These are phyloP conservation scores for Sorghum bicolor DNA, from an alignment of 176 grass and related monocot genomes.

Conservation along the genomic window Sorghum_bicolor_NCBIv3 NC_012879.2:59138001-59138500, in stretches of 20 bases:
- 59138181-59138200: constrained; percentile 13
- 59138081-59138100: not conserved
- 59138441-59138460: not conserved
- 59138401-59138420: not conserved
- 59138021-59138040: constrained; percentile 40
- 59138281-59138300: constrained; percentile 28
- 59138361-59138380: constrained; percentile 38
- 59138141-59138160: not conserved
- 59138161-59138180: not conserved
- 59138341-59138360: constrained; percentile 12
- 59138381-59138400: constrained; percentile 34
- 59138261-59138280: not conserved
- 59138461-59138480: not conserved
- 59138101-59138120: not conserved
- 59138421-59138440: constrained; percentile 1
- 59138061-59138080: not conserved
- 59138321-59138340: constrained; percentile 29
- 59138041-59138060: constrained; percentile 21
- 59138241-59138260: not conserved
- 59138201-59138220: constrained; percentile 30
- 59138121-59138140: not conserved
- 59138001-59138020: not conserved
- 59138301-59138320: constrained; percentile 39
- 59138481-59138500: not conserved
- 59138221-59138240: constrained; percentile 5